These are phyloP conservation scores for Geotrichum citri-aurantii DNA, from an alignment of 1,139 yeast species.

Conservation along the genomic window DNA sequence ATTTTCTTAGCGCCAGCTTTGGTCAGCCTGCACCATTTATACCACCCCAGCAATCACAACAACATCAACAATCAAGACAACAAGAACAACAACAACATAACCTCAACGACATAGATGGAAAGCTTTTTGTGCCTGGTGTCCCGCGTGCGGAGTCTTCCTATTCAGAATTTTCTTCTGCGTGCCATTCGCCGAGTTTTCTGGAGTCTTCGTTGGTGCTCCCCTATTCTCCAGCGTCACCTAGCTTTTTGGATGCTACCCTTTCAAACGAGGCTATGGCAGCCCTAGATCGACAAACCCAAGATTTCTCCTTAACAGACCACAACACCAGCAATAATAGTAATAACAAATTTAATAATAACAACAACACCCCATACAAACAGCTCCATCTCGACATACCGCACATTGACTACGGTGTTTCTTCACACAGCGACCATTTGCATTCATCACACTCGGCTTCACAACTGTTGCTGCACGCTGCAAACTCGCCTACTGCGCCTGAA, in stretches of 20 bases:
- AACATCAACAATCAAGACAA: not conserved
- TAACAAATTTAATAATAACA: not conserved
- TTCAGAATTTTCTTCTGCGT: constrained; percentile 21
- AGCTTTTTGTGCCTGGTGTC: constrained; percentile 17
- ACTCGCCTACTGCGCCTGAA: constrained; percentile 15
- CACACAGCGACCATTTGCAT: not conserved
- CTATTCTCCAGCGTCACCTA: constrained; percentile 20
- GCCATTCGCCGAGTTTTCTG: constrained; percentile 14
- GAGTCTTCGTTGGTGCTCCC: constrained; percentile 10
- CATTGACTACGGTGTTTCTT: not conserved
- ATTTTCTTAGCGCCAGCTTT: not conserved
- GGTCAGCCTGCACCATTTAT: not conserved
- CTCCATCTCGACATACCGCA: not conserved
- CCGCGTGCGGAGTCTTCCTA: constrained; percentile 17
- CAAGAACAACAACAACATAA: not conserved
- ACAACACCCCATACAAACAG: not conserved
- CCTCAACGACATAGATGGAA: not conserved
- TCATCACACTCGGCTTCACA: not conserved
- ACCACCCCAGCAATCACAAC: not conserved
- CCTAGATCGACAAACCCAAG: constrained; percentile 4
- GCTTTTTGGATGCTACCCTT: constrained; percentile 12
- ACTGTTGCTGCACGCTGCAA: not conserved
- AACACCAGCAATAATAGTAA: not conserved
- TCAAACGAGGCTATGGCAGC: not conserved
- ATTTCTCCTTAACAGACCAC: constrained; percentile 4